phyloP scores from a whole-genome alignment of 1,284 basidiomycete genomes.

The Ustilago curta region DNA sequence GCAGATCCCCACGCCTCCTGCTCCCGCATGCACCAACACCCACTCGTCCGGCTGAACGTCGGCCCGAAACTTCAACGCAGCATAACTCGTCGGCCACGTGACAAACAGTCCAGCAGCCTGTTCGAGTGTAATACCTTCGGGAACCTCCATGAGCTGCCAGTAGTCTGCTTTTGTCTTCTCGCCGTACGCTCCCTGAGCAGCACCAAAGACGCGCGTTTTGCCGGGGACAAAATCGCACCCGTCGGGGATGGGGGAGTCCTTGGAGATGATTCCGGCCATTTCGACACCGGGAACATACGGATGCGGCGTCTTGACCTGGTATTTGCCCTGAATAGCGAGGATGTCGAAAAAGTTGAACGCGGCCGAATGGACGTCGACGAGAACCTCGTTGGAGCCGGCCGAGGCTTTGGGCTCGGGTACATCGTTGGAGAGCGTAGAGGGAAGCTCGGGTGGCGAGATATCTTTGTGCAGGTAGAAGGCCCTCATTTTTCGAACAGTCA shows the following conservation, averaged over 20 bases:
- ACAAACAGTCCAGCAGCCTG: constrained; percentile 73
- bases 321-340: constrained; percentile 61
- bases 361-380: constrained; percentile 71
- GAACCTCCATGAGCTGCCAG: constrained; percentile 75
- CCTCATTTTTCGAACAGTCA: constrained; percentile 38
- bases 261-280: constrained; percentile 83
- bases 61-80: constrained; percentile 57
- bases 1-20: constrained; percentile 85
- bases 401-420: constrained; percentile 50
- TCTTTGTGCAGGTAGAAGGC: constrained; percentile 62
- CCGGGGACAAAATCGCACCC: constrained; percentile 85
- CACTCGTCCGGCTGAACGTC: constrained; percentile 57
- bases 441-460: constrained; percentile 54
- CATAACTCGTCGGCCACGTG: constrained; percentile 65
- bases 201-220: constrained; percentile 87
- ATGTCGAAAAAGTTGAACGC: constrained; percentile 65
- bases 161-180: constrained; percentile 71
- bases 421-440: constrained; percentile 44
- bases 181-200: constrained; percentile 82
- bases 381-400: constrained; percentile 50
- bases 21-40: constrained; percentile 63
- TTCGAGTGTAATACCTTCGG: constrained; percentile 76
- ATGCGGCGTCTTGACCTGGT: constrained; percentile 63
- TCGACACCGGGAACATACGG: constrained; percentile 71
- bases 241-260: constrained; percentile 81